Conservation (phyloP, 108 stramenopile species). For the Schizochytrium sp. region DNA sequence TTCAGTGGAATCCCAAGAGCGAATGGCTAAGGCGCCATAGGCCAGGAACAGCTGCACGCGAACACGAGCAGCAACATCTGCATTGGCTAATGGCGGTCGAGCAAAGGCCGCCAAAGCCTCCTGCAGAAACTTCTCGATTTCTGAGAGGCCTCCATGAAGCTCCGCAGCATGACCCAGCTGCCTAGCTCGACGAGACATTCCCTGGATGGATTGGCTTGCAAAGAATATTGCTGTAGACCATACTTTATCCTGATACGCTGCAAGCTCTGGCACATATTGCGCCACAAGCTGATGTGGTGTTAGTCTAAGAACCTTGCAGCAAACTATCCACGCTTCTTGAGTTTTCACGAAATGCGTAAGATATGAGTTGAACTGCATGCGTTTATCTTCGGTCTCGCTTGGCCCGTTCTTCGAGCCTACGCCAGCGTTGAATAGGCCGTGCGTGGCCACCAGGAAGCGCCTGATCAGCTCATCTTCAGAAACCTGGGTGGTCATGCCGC, state of each 20-base stretch:
- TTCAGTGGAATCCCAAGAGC: neutral
- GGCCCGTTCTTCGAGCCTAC: neutral
- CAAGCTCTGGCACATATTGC: neutral
- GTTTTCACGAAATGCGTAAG: neutral
- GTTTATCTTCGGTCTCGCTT: neutral
- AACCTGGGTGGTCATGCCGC: no score
- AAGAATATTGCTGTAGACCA: neutral
- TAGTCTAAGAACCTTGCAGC: neutral
- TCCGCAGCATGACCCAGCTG: neutral
- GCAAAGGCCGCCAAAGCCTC: neutral
- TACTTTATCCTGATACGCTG: neutral
- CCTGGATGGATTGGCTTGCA: conserved; percentile 15
- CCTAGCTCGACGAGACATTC: neutral
- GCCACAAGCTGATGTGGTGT: neutral
- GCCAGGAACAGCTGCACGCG: conserved; percentile 8
- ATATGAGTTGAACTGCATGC: neutral
- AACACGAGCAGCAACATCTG: neutral
- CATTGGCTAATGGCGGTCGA: neutral
- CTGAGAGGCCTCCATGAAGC: neutral
- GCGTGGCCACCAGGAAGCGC: conserved; percentile 22
- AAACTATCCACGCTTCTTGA: neutral
- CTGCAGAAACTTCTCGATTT: neutral
- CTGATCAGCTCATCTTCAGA: neutral
- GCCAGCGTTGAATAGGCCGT: conserved; percentile 31
- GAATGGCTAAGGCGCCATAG: neutral